Evolutionary conservation across 371 early-diverging fungal species (phyloP).

Genomic region (Mycotypha africana): DNA sequence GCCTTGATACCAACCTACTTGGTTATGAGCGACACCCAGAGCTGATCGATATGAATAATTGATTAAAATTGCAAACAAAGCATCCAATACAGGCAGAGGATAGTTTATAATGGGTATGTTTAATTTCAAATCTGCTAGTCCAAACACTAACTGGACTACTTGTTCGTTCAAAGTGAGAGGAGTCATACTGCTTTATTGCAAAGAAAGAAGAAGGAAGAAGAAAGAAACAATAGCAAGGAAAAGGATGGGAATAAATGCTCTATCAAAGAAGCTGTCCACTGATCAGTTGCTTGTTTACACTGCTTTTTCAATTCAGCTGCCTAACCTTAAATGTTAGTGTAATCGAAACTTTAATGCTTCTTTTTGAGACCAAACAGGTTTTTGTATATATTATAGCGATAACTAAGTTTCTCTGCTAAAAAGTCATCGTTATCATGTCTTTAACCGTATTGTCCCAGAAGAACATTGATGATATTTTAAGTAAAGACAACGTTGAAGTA

Average conservation of each 20-base stretch:
- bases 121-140: slow-evolving; percentile 17
- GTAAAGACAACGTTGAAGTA: slow-evolving; percentile 12
- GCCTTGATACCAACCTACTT: slow-evolving; percentile 50
- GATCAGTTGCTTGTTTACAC: too few relatives aligned
- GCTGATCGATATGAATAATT: slow-evolving; percentile 50
- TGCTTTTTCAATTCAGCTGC: too few relatives aligned
- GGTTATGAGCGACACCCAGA: slow-evolving; percentile 34
- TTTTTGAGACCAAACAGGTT: too few relatives aligned
- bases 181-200: neutral
- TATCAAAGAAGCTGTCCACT: too few relatives aligned
- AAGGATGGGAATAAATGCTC: too few relatives aligned
- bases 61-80: slow-evolving; percentile 49
- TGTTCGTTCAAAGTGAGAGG: slow-evolving; percentile 20
- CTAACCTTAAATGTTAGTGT: too few relatives aligned
- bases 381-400: too few relatives aligned
- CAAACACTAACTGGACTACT: slow-evolving; percentile 25
- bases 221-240: neutral
- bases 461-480: slow-evolving; percentile 22
- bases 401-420: too few relatives aligned
- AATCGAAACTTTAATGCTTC: too few relatives aligned
- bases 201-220: slow-evolving; percentile 1
- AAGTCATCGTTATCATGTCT: slow-evolving; percentile 9
- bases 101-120: slow-evolving; percentile 21
- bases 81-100: slow-evolving; percentile 38
- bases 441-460: slow-evolving; percentile 29